phyloP scores from a whole-genome alignment of 1,284 basidiomycete genomes.

The Clitocybe nebularis region DNA sequence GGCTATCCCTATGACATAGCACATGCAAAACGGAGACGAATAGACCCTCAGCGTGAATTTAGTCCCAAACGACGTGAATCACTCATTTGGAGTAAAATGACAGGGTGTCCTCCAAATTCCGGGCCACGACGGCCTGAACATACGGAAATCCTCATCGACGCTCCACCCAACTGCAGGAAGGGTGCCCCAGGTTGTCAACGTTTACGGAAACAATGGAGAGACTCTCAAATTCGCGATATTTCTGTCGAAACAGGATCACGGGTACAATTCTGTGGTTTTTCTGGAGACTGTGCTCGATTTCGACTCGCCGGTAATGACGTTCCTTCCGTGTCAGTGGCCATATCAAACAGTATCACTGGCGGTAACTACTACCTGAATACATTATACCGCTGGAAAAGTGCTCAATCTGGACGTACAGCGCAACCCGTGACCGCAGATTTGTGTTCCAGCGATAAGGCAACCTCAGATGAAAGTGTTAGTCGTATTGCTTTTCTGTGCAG shows the following conservation, averaged over 20 bases:
- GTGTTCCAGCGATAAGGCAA: no score
- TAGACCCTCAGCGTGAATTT: neutral
- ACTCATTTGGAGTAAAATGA: neutral
- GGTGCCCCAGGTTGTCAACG: conserved; percentile 6
- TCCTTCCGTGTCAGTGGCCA: neutral
- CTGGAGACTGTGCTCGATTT: conserved; percentile 6
- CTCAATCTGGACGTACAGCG: no score
- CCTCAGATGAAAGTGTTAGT: no score
- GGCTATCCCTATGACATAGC: neutral
- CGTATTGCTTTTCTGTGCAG: no score
- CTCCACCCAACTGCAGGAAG: conserved; percentile 11
- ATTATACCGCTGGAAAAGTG: no score
- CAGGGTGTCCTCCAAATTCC: neutral
- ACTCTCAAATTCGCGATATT: conserved; percentile 6
- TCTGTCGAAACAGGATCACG: conserved; percentile 5
- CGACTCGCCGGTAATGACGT: neutral
- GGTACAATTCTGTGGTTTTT: conserved; percentile 7
- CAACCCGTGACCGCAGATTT: no score
- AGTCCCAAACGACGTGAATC: neutral
- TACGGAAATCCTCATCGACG: conserved; percentile 9
- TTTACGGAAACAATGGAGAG: conserved; percentile 8
- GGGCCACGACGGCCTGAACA: conserved; percentile 2
- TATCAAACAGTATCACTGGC: no score
- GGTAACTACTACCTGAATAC: no score
- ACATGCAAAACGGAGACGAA: neutral